These are phyloP conservation scores for Blastomyces percursus DNA, from an alignment of 2,329 filamentous ascomycete genomes.

Conservation along the genomic window DNA sequence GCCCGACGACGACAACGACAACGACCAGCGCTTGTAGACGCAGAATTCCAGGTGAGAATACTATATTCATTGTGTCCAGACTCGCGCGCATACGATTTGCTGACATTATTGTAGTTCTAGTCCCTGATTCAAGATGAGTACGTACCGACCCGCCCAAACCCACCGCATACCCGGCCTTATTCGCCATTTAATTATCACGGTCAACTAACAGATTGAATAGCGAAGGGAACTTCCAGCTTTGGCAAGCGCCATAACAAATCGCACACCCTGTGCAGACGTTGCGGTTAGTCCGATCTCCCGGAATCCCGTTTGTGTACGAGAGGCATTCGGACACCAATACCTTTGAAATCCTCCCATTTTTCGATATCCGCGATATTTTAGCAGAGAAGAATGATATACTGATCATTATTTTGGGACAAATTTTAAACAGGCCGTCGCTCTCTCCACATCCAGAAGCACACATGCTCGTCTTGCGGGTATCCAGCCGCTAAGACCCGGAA, in stretches of 20 bases:
- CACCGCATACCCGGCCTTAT: slow-evolving; percentile 16
- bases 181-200: slow-evolving; percentile 14
- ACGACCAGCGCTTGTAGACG: slow-evolving; percentile 36
- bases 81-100: slow-evolving; percentile 12
- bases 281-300: slow-evolving; percentile 57
- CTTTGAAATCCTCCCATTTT: not conserved
- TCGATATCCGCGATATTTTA: slow-evolving; percentile 1
- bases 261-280: slow-evolving; percentile 96
- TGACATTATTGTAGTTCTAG: slow-evolving; percentile 22
- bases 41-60: slow-evolving; percentile 32
- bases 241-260: slow-evolving; percentile 92
- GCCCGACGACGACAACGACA: slow-evolving; percentile 36
- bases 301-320: slow-evolving; percentile 13
- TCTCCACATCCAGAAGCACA: slow-evolving; percentile 99
- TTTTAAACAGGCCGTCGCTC: slow-evolving; percentile 67
- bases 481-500: slow-evolving; percentile 94
- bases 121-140: slow-evolving; percentile 50
- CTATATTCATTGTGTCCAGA: slow-evolving; percentile 5
- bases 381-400: slow-evolving; percentile 6
- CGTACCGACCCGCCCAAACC: slow-evolving; percentile 26
- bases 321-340: not conserved
- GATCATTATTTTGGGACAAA: slow-evolving; percentile 10
- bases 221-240: slow-evolving; percentile 62
- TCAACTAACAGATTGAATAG: slow-evolving; percentile 43
- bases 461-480: slow-evolving; percentile 92